Base-by-base conservation (phyloP, 2,329 filamentous ascomycete genomes). In the Tolypocladium guangdongense region DNA sequence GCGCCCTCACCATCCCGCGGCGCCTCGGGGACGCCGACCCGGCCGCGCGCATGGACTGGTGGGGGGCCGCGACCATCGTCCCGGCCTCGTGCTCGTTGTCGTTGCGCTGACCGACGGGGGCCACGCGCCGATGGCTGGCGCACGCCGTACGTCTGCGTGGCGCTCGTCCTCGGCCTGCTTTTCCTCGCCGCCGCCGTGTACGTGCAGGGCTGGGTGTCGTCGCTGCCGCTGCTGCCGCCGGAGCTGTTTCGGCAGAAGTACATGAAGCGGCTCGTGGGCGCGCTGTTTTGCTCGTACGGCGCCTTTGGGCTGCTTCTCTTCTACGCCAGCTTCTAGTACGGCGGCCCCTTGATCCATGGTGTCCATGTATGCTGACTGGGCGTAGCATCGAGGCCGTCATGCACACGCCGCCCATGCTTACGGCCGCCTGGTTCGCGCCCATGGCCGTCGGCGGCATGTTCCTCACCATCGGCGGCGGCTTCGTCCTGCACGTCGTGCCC, bases 41-140 rank as follows among this genome's bases (percentile, higher is more conserved):
- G 2, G 49, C 46, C 1, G 53, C 69, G 8, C 58, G 58, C 35
- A 90, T 90, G 85, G 87, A 91, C 63, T 90, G 83, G 78, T 70
- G 75, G 54, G 87, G 87, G 0, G 69, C 78, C 2, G 63, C 67
- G 2, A 78, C 84, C 16, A 83, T 85, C 18, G 75, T 88, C 0
- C 75, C 77, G 87, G 84, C 0, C 67, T 90, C 14, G 74, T 87
- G 2, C 74, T 93, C 30, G 74, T 89, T 57, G 84, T 90, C 0
- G 92, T 84, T 60, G 85, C 87, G 0, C 78, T 93, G 51, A 90
- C 87, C 0, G 84, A 89, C 49, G 84, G 83, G 8, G 79, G 83
- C 0, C 82, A 88, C 64, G 86, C 86, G 0, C 78, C 83, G 64
- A 82, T 3, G 81, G 84, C 2, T 92, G 88, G 87, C 72, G 68